Evolutionary conservation across 2,329 filamentous ascomycete genomes (phyloP), one percentile per base, ranked within the genome.

Genomic region (Botrytis sinoallii): DNA sequence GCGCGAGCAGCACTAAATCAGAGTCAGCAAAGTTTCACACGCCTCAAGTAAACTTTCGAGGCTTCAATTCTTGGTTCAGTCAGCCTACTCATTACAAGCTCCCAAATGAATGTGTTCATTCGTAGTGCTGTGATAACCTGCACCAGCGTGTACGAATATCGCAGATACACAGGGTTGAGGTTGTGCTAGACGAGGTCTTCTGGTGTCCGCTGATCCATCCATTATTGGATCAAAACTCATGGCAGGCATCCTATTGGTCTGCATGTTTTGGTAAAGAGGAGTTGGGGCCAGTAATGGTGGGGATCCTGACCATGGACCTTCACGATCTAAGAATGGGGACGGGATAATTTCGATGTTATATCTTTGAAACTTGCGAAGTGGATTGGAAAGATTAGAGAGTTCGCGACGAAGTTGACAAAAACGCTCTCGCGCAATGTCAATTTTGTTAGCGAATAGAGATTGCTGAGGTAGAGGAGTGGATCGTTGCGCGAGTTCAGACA

Each of bases 61-160:
- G 18, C 18, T 38, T 42, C 25, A 60, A 4, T 59, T 14, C 32
- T 35, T n/a, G 48, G 12, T 57, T 67, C 14, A 29, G 46, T 60
- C 55, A 63, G 85, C 93, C 83, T 86, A 98, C 95, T 95, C 91
- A 80, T 92, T 91, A 82, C 96, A 98, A 60, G 94, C 94, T 79
- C 91, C 87, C 16, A 99, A 88, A 80, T 99, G 96, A 55, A 93
- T 86, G 73, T 87, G 86, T 81, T 99, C 95, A 80, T 98, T 98
- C 75, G 92, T 89, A 38, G 89, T 85, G 80, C 94, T 98, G 82
- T 99, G 96, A 79, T 93, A 99, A 6, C 96, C 96, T 25, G 96
- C 96, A 48, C 96, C 96, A 55, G 95, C 96, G 83, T 99, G 96
- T 63, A 99, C 91, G 82, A 97, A 98, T 70, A 99, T 95, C 74